Base-by-base conservation (phyloP, 139 green algal genomes). In the Asterochloris erici region DNA sequence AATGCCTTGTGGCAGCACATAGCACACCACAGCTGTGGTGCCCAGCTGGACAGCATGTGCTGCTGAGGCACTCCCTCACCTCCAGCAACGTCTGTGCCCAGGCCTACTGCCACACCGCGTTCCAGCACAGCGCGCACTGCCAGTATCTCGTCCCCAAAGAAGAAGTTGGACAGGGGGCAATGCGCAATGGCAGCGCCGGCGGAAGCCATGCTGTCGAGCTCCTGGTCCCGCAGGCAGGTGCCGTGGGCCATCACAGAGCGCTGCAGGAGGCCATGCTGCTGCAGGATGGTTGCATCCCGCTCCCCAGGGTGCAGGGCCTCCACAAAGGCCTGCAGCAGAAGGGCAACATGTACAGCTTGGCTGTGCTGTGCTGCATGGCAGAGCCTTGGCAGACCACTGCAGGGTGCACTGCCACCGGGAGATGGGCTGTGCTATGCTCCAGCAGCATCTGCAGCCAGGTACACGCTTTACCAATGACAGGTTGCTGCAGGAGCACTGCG, bases 91-190 rank as follows among this genome's bases (percentile, higher is more conserved):
- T 94, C 90, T 0, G 90, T 94, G 61, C 90, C 92, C 61, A 95
- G 88, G 23, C 70, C n/a, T 85, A 85, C 76, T 75, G 82, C 78
- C 11, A 86, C 71, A 24, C 83, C 84, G 66, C 60, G 70, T 16
- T 1, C 12, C 60, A 61, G 16, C 60, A 47, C 74, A 77, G 68
- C 60, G 15, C 27, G 29, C 12, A 84, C 80, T 77, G 74, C 63
- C 27, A 90, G 78, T 47, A 87, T 19, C 10, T 63, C 84, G 29
- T 92, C 89, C 0, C 88, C 91, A 76, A 94, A 89, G 81, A 88
- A 93, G 71, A 95, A 92, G 89, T 95, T 95, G 81, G 63, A 84
- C 10, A 94, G 86, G 1, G 92, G 90, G 88, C 92, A 95, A 84
- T 94, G 91, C 10, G 79, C 80, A 12, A 95, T 76, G 1, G 84